Base-by-base conservation (phyloP, 805 yeast genomes). In the Millerozyma miso region DNA sequence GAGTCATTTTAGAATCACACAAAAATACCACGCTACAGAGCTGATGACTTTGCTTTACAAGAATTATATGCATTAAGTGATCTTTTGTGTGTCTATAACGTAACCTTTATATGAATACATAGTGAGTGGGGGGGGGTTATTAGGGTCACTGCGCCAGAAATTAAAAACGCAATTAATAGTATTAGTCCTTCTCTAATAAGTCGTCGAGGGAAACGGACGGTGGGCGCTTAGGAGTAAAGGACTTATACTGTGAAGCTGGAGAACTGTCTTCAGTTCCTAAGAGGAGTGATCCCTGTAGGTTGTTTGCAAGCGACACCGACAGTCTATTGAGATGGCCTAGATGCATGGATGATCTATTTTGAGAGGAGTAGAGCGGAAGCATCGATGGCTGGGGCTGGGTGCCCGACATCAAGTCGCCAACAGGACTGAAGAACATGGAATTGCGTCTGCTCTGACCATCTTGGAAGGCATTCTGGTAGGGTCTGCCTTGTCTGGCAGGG, bases 341-440 rank as follows among this genome's bases (percentile, higher is more conserved):
- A 23, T 7, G 29, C 10, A 10, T 7, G 29, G 29, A 23, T 6
- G 40, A 16, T 18, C 23, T 19, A 15, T 40, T 44, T 35, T 52
- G 53, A n/a, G n/a, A n/a, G n/a, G n/a, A n/a, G 29, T 49, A 43
- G 17, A 50, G 33, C 2, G 59, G 58, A 29, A 52, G 46, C 15
- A 46, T 50, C 13, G 45, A 37, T 31, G 50, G 51, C 4, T 53
- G 48, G 15, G 43, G 38, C 37, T 38, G 45, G 39, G 40, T 45
- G 4, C 39, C 31, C 26, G 38, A 44, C 59, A 60, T 58, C 33
- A 72, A 49, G 43, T 73, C 63, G 46, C 68, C 67, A 3, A 78
- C 75, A 2, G 83, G 83, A 19, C 80, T 75, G 15, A 77, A 64
- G 45, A 74, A 76, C 74, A 77, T 63, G 3, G 80, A 74, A 8